A percentile compares a stretch with the other conserved stretches of the same genome.
These are phyloP conservation scores for Eremothecium cymbalariae DNA, from an alignment of 1,139 yeast species.

Conservation along the genomic window DNA sequence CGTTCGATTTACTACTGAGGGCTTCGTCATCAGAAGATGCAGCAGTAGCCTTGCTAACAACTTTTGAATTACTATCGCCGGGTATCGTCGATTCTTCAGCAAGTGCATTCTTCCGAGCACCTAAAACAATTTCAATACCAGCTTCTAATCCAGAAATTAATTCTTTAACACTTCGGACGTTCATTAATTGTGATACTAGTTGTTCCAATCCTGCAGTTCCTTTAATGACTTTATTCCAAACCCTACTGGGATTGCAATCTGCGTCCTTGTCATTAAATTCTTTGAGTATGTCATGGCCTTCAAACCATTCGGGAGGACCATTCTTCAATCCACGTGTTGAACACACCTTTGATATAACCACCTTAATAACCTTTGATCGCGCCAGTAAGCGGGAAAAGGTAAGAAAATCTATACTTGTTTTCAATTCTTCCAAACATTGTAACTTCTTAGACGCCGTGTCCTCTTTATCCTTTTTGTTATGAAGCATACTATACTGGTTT, in stretches of 20 bases:
- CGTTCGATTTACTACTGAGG: not conserved
- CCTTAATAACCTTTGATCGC: conserved; percentile 31
- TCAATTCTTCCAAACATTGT: conserved; percentile 12
- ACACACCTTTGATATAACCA: conserved; percentile 17
- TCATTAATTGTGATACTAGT: conserved; percentile 46
- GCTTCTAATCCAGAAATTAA: conserved; percentile 44
- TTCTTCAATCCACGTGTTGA: conserved; percentile 20
- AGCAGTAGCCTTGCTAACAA: conserved; percentile 13
- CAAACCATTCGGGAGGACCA: conserved; percentile 30
- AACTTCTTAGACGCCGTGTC: conserved; percentile 11
- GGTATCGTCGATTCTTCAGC: conserved; percentile 18
- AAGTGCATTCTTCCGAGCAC: conserved; percentile 40
- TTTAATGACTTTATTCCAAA: conserved; percentile 44
- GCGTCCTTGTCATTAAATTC: conserved; percentile 26
- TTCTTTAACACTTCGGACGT: conserved; percentile 44
- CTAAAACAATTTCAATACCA: conserved; percentile 54
- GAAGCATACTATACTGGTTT: conserved; percentile 25
- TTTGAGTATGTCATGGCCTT: conserved; percentile 19
- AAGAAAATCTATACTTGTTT: conserved; percentile 17
- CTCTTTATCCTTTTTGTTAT: conserved; percentile 22
- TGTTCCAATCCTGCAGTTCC: conserved; percentile 35
- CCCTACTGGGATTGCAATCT: conserved; percentile 39
- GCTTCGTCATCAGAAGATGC: not conserved
- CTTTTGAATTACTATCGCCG: conserved; percentile 9
- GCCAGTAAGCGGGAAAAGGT: conserved; percentile 23